phyloP scores from a whole-genome alignment of 73 alveolate species.

The Paraurostyla sp. region DNA sequence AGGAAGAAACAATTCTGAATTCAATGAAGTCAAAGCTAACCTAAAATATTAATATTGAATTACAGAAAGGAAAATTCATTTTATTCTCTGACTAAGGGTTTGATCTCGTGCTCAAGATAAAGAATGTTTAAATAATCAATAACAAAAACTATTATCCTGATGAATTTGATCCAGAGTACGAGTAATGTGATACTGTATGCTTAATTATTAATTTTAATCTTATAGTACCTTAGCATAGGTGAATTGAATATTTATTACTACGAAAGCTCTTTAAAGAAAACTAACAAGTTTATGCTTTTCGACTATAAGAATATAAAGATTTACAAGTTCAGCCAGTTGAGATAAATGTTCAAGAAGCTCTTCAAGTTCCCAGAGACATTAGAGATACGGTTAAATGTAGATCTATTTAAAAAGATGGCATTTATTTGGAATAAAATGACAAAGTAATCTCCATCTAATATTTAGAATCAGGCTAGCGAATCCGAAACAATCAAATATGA shows the following conservation, averaged over 20 bases:
- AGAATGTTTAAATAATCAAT: slow-evolving; percentile 16
- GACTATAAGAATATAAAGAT: neutral
- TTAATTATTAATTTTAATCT: neutral
- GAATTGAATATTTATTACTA: neutral
- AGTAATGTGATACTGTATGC: slow-evolving; percentile 6
- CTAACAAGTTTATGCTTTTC: slow-evolving; percentile 16
- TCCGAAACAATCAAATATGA: neutral
- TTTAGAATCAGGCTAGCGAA: neutral
- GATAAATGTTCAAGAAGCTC: neutral
- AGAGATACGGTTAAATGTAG: neutral
- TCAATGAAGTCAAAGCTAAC: slow-evolving; percentile 17
- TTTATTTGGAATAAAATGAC: slow-evolving; percentile 27
- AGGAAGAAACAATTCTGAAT: slow-evolving; percentile 16
- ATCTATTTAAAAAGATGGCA: neutral
- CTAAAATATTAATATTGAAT: slow-evolving; percentile 30
- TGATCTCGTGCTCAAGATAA: slow-evolving; percentile 34
- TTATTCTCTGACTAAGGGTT: slow-evolving; percentile 37
- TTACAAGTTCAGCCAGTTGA: neutral
- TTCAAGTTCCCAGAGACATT: neutral
- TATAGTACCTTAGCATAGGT: slow-evolving; percentile 28
- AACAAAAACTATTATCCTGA: slow-evolving; percentile 26
- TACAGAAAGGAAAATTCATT: slow-evolving; percentile 28
- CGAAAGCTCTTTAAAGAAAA: slow-evolving; percentile 7
- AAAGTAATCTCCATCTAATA: neutral
- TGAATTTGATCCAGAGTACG: slow-evolving; percentile 25